A percentile compares a stretch with the other conserved stretches of the same genome.
These are phyloP conservation scores for Syzygium malaccense DNA, from an alignment of 441 rosid genomes.

Conservation along the genomic window DNA sequence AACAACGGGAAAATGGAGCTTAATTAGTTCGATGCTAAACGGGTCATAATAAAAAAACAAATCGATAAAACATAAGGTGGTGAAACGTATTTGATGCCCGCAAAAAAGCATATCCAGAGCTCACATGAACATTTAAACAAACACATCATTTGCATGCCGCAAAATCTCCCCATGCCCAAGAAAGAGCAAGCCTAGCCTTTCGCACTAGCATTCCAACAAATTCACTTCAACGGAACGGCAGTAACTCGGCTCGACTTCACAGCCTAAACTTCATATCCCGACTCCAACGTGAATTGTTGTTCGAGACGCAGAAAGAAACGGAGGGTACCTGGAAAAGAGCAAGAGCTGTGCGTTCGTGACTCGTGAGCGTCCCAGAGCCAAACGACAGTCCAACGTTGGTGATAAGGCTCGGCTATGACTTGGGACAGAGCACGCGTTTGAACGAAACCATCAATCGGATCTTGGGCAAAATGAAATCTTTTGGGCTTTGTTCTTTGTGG, in stretches of 20 bases:
- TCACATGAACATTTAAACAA: neutral
- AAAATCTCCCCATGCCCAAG: neutral
- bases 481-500: neutral
- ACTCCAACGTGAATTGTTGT: neutral
- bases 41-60: neutral
- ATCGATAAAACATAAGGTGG: neutral
- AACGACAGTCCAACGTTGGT: neutral
- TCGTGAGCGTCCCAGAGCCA: neutral
- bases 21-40: neutral
- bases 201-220: neutral
- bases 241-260: neutral
- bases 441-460: neutral
- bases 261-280: neutral
- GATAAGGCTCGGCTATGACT: neutral
- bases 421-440: neutral
- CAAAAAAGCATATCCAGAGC: neutral
- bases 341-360: neutral
- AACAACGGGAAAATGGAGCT: neutral
- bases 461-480: neutral
- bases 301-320: neutral
- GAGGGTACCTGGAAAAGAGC: neutral
- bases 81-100: neutral
- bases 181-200: neutral
- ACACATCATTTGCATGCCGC: neutral
- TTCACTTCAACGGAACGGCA: neutral